Evolutionary conservation across 192 early-diverging fungal species (phyloP).

Genomic region (Umbelopsis sp.): DNA sequence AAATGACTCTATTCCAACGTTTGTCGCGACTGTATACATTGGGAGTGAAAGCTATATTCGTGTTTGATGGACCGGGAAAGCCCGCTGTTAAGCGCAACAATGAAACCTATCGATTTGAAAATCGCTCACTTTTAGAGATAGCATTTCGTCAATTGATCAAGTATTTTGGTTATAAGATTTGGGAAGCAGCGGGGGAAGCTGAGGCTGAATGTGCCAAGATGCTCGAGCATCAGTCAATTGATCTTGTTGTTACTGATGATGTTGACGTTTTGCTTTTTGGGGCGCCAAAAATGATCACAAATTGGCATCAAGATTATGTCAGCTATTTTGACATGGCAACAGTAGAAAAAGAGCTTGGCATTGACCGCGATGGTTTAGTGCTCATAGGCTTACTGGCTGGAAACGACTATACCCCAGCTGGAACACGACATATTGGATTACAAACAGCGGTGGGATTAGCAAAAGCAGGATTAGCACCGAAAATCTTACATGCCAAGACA

Average conservation of each 20-base stretch:
- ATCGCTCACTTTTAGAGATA: not conserved
- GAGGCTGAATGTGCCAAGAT: slow-evolving; percentile 45
- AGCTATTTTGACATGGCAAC: slow-evolving; percentile 14
- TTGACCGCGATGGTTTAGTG: slow-evolving; percentile 34
- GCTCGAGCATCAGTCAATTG: slow-evolving; percentile 24
- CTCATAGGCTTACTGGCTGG: slow-evolving; percentile 31
- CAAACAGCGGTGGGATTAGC: slow-evolving; percentile 18
- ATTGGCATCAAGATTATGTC: slow-evolving; percentile 25
- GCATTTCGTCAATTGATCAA: slow-evolving; percentile 15
- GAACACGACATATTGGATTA: slow-evolving; percentile 26
- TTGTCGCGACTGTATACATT: slow-evolving; percentile 23
- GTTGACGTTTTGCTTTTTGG: slow-evolving; percentile 45
- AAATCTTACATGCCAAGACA: slow-evolving; percentile 25
- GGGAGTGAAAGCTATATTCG: slow-evolving; percentile 36
- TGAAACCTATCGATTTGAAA: not conserved
- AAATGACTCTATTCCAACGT: slow-evolving; percentile 25
- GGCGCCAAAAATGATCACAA: slow-evolving; percentile 26
- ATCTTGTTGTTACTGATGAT: slow-evolving; percentile 39
- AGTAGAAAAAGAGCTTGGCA: not conserved
- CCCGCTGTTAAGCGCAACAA: slow-evolving; percentile 24
- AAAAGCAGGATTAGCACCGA: slow-evolving; percentile 7
- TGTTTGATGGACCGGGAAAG: slow-evolving; percentile 33
- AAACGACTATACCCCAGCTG: slow-evolving; percentile 19
- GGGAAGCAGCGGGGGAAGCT: slow-evolving; percentile 39
- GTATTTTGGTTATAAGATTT: slow-evolving; percentile 26